phyloP scores from a whole-genome alignment of 495 filamentous ascomycete species.

The Penicillium coffeae region DNA sequence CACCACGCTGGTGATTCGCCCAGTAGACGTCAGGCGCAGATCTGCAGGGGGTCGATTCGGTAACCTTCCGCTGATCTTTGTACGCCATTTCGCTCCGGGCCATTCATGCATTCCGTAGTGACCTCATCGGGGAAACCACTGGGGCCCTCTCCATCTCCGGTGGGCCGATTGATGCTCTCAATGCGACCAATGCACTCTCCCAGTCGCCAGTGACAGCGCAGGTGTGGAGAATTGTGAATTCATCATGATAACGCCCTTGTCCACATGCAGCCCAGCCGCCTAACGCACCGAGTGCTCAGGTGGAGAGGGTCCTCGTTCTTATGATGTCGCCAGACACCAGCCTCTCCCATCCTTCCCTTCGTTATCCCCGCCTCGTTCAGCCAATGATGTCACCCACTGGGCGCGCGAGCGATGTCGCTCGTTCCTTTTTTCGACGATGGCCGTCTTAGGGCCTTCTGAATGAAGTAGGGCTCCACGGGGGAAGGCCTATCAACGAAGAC shows the following conservation, averaged over 20 bases:
- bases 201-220: slow-evolving; percentile 17
- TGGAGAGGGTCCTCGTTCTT: slow-evolving; percentile 10
- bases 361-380: slow-evolving; percentile 6
- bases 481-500: slow-evolving; percentile 15
- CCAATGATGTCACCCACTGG: slow-evolving; percentile 28
- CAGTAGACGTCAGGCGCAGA: slow-evolving; percentile 20
- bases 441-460: not conserved
- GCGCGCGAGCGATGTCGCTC: slow-evolving; percentile 8
- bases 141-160: slow-evolving; percentile 7
- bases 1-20: slow-evolving; percentile 15
- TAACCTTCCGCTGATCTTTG: slow-evolving; percentile 14
- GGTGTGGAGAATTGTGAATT: slow-evolving; percentile 23
- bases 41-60: slow-evolving; percentile 19
- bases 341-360: not conserved
- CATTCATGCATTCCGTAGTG: slow-evolving; percentile 27
- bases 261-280: too few relatives aligned
- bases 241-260: slow-evolving; percentile 16
- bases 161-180: slow-evolving; percentile 18
- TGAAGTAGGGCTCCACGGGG: not conserved
- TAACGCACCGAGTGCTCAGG: not conserved
- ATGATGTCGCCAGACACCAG: slow-evolving; percentile 20
- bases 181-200: not conserved
- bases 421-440: not conserved
- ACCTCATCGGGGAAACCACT: slow-evolving; percentile 30
- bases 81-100: slow-evolving; percentile 8